A percentile compares a stretch with the other conserved stretches of the same genome.
Conservation (phyloP, 2,329 filamentous ascomycete genomes). For the Fusarium sp. region DNA sequence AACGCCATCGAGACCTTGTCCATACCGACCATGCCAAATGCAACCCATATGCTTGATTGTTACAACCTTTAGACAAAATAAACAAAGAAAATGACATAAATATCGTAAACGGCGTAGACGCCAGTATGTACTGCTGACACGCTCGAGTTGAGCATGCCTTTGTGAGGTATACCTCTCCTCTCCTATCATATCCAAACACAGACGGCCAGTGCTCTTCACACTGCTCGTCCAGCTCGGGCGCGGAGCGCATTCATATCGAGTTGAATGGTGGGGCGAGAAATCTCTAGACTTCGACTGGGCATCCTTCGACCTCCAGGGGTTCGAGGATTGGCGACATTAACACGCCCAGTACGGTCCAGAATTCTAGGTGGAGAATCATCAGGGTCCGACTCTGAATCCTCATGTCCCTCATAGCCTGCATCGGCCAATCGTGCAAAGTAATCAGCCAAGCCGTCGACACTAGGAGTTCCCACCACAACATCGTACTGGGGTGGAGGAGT, state of each 20-base stretch:
- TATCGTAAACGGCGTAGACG: slow-evolving; percentile 30
- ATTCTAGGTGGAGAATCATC: slow-evolving; percentile 61
- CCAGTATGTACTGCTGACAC: slow-evolving; percentile 8
- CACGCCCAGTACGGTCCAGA: slow-evolving; percentile 63
- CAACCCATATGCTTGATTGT: slow-evolving; percentile 34
- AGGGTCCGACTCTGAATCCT: slow-evolving; percentile 56
- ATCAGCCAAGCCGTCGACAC: slow-evolving; percentile 79
- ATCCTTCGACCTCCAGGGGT: slow-evolving; percentile 66
- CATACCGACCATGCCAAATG: slow-evolving; percentile 33
- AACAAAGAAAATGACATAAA: slow-evolving; percentile 28
- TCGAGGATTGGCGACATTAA: slow-evolving; percentile 68
- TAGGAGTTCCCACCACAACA: slow-evolving; percentile 75
- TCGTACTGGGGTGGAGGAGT: slow-evolving; percentile 91
- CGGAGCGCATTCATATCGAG: slow-evolving; percentile 44
- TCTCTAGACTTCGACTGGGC: slow-evolving; percentile 68
- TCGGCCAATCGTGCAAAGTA: slow-evolving; percentile 87
- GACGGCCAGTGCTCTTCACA: slow-evolving; percentile 41
- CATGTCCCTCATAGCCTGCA: slow-evolving; percentile 65
- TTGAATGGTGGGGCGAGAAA: slow-evolving; percentile 55
- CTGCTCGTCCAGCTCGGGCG: slow-evolving; percentile 41
- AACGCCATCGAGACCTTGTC: slow-evolving; percentile 38
- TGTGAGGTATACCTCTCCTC: neutral
- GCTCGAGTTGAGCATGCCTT: neutral
- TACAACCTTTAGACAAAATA: slow-evolving; percentile 35
- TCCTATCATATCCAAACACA: slow-evolving; percentile 36